A percentile compares a stretch with the other conserved stretches of the same genome.
Evolutionary conservation across 129 eudicot species (phyloP).

Genomic region (Flaveria trinervia): DNA sequence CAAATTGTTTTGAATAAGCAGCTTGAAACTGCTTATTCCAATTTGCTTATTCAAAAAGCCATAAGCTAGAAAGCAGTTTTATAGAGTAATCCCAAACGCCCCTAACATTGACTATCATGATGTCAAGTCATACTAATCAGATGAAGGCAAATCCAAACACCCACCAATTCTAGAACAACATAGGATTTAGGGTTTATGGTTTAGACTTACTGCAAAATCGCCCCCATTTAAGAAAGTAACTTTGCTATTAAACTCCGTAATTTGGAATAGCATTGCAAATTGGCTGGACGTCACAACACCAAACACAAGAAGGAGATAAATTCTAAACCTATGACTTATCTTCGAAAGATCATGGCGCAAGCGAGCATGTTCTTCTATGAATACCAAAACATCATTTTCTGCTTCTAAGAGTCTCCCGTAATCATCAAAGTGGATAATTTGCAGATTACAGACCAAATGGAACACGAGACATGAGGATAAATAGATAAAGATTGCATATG

Average conservation of each 20-base stretch:
- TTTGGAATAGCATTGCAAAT: slow-evolving; percentile 59
- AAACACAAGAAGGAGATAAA: slow-evolving; percentile 64
- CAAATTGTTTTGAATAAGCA: background rate
- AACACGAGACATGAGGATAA: slow-evolving; percentile 68
- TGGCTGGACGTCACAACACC: slow-evolving; percentile 71
- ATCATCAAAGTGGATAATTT: slow-evolving; percentile 80
- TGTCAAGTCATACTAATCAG: background rate
- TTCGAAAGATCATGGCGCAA: slow-evolving; percentile 67
- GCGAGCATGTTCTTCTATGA: slow-evolving; percentile 74
- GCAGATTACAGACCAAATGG: slow-evolving; percentile 72
- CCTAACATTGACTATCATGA: background rate
- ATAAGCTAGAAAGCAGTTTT: background rate
- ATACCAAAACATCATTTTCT: slow-evolving; percentile 53
- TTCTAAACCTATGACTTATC: slow-evolving; percentile 86
- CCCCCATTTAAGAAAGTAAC: slow-evolving; percentile 72
- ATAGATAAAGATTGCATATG: slow-evolving; percentile 52
- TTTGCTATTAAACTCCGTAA: slow-evolving; percentile 52
- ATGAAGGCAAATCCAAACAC: slow-evolving; percentile 2
- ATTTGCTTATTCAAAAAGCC: background rate
- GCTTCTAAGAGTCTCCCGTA: slow-evolving; percentile 65
- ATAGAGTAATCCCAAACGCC: background rate
- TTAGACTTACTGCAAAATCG: slow-evolving; percentile 74
- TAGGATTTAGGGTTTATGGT: slow-evolving; percentile 6
- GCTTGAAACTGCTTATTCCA: background rate
- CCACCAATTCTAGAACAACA: background rate